These are phyloP conservation scores for Penicillium frequentans DNA, from an alignment of 2,329 filamentous ascomycete genomes.

Conservation along the genomic window DNA sequence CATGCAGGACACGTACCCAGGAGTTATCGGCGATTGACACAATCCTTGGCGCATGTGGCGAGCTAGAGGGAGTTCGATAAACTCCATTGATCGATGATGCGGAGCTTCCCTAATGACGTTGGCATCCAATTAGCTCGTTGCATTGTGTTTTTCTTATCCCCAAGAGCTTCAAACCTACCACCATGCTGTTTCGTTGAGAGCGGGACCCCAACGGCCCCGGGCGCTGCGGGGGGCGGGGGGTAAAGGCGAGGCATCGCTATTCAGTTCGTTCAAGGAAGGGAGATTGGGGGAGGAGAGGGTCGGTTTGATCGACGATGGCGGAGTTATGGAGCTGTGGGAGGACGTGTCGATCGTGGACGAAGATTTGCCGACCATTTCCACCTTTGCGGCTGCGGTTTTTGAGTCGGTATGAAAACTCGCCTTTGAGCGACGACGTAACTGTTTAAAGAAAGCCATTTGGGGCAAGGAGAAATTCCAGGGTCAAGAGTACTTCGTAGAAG, in stretches of 20 bases:
- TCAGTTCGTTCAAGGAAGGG: constrained; percentile 50
- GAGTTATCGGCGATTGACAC: constrained; percentile 77
- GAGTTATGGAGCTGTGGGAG: constrained; percentile 65
- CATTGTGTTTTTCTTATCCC: background rate
- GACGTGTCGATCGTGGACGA: constrained; percentile 62
- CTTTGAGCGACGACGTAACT: constrained; percentile 73
- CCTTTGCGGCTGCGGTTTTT: constrained; percentile 43
- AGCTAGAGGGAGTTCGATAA: constrained; percentile 61
- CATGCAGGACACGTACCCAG: constrained; percentile 64
- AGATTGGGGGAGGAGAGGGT: constrained; percentile 67
- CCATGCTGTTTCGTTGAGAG: constrained; percentile 45
- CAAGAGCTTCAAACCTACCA: constrained; percentile 31
- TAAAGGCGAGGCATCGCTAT: constrained; percentile 39
- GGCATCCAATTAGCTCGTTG: constrained; percentile 3
- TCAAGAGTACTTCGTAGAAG: constrained; percentile 13
- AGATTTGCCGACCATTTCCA: constrained; percentile 62
- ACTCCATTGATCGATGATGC: constrained; percentile 33
- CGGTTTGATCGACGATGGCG: constrained; percentile 68
- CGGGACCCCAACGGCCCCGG: constrained; percentile 43
- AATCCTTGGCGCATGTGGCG: constrained; percentile 77
- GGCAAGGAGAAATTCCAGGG: background rate
- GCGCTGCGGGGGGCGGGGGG: constrained; percentile 48
- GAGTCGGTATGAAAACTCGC: constrained; percentile 65
- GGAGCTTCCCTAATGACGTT: constrained; percentile 34
- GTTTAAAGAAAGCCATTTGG: constrained; percentile 66